Percentiles rank a stretch among this genome's conserved stretches.
Evolutionary conservation across 2,329 filamentous ascomycete genomes (phyloP).

Genomic region (Apiospora aurea): DNA sequence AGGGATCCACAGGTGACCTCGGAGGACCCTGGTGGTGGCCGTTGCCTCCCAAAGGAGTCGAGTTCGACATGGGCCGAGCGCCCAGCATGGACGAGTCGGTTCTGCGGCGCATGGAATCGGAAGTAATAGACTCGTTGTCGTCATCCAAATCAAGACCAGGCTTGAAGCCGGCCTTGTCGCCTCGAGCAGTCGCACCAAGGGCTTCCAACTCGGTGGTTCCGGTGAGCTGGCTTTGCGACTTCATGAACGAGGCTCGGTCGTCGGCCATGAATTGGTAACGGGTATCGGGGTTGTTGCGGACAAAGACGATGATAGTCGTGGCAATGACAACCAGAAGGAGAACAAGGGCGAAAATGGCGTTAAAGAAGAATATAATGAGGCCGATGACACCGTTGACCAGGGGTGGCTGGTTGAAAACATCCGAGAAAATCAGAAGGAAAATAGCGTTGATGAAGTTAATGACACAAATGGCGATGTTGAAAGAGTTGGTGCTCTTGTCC

Average conservation of each 20-base stretch:
- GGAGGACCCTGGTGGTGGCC: constrained; percentile 38
- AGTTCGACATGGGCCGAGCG: constrained; percentile 2
- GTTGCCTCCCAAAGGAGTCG: constrained; percentile 5
- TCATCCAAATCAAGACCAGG: constrained; percentile 72
- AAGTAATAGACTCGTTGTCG: constrained; percentile 71
- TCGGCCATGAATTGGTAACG: constrained; percentile 91
- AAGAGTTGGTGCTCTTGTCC: constrained; percentile 92
- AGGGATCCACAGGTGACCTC: constrained; percentile 56
- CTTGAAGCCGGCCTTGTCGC: constrained; percentile 68
- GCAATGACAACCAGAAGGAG: constrained; percentile 81
- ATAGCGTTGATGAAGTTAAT: constrained; percentile 85
- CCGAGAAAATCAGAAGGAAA: constrained; percentile 83
- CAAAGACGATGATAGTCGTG: constrained; percentile 68
- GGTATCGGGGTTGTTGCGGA: constrained; percentile 85
- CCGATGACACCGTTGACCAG: constrained; percentile 84
- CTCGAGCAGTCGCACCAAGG: constrained; percentile 80
- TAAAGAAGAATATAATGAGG: constrained; percentile 82
- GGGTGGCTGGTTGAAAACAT: constrained; percentile 78
- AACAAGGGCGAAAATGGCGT: constrained; percentile 78
- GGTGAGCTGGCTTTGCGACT: constrained; percentile 78
- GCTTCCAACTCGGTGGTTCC: constrained; percentile 81
- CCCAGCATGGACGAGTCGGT: constrained; percentile 37
- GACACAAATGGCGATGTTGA: constrained; percentile 84
- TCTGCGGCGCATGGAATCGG: constrained; percentile 55
- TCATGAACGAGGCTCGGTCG: constrained; percentile 89